Conservation (phyloP, 805 yeast genomes). For the Ogataea pilisensis region DNA sequence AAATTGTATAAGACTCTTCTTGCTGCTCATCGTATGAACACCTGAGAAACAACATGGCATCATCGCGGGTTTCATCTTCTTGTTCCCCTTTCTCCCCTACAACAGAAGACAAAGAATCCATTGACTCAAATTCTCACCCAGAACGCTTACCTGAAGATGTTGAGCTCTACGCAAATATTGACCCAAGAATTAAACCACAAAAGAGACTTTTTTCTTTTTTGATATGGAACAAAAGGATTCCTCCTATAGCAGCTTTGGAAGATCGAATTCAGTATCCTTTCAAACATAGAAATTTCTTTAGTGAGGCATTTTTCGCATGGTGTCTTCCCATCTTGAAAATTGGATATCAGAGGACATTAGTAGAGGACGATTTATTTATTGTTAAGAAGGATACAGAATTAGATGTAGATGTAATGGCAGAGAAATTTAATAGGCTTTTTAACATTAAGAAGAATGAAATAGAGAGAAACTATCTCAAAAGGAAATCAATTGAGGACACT, state of each 20-base stretch:
- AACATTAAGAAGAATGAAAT: conserved; percentile 27
- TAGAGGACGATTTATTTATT: conserved; percentile 57
- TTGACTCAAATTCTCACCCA: no score
- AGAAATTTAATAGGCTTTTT: conserved; percentile 34
- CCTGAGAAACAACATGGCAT: not conserved
- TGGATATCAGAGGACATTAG: conserved; percentile 70
- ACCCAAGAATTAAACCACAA: conserved; percentile 29
- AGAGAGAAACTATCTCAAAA: conserved; percentile 29
- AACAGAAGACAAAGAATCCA: no score
- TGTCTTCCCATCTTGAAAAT: conserved; percentile 54
- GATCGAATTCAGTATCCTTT: conserved; percentile 47
- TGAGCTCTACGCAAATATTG: conserved; percentile 3
- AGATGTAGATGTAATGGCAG: conserved; percentile 38
- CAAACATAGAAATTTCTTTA: conserved; percentile 35
- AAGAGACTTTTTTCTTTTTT: conserved; percentile 33
- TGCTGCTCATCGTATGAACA: no score
- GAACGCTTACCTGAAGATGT: not conserved
- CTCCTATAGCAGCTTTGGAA: conserved; percentile 48
- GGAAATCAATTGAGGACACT: conserved; percentile 30
- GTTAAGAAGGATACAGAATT: conserved; percentile 35
- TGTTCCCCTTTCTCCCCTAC: not conserved
- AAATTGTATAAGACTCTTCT: no score
- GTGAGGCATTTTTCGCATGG: conserved; percentile 60
- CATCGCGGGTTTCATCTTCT: not conserved
- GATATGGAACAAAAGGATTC: conserved; percentile 34